Evolutionary conservation across 2,329 filamentous ascomycete genomes (phyloP).

Genomic region (Fusarium beomiforme): DNA sequence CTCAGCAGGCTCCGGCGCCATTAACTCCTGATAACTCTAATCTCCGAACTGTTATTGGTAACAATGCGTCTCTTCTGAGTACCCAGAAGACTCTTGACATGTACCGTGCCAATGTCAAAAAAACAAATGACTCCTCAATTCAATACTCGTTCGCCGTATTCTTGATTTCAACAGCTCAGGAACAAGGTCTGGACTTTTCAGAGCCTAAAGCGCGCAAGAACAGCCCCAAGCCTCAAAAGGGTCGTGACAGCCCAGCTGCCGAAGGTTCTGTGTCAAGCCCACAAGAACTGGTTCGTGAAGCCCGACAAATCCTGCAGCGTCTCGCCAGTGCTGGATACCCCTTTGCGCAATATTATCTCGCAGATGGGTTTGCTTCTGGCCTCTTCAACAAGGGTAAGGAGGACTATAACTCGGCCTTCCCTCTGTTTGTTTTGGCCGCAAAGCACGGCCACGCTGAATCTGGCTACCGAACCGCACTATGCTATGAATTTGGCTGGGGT

Average conservation of each 20-base stretch:
- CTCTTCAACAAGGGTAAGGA: slow-evolving; percentile 95
- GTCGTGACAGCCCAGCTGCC: slow-evolving; percentile 57
- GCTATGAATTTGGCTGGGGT: slow-evolving; percentile 99
- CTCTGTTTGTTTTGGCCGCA: slow-evolving; percentile 89
- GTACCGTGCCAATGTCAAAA: slow-evolving; percentile 97
- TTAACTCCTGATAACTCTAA: slow-evolving; percentile 82
- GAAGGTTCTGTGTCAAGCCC: slow-evolving; percentile 62
- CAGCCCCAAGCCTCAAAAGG: slow-evolving; percentile 58
- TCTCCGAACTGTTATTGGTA: slow-evolving; percentile 81
- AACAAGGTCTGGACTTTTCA: slow-evolving; percentile 70
- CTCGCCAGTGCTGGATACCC: slow-evolving; percentile 90
- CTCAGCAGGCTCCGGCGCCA: slow-evolving; percentile 76
- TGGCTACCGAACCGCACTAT: slow-evolving; percentile 89
- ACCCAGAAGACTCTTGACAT: slow-evolving; percentile 95
- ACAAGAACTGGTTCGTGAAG: slow-evolving; percentile 82
- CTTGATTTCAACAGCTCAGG: slow-evolving; percentile 88
- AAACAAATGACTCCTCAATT: slow-evolving; percentile 88
- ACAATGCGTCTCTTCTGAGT: slow-evolving; percentile 89
- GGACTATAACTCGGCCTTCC: slow-evolving; percentile 91
- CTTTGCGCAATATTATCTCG: slow-evolving; percentile 97
- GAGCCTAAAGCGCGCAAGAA: slow-evolving; percentile 57
- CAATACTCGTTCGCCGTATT: slow-evolving; percentile 98
- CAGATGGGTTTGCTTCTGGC: slow-evolving; percentile 92
- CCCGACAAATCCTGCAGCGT: slow-evolving; percentile 86
- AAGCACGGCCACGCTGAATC: slow-evolving; percentile 98